Base-by-base conservation (phyloP, 371 early-diverging fungal species). In the Mortierella sp. region DNA sequence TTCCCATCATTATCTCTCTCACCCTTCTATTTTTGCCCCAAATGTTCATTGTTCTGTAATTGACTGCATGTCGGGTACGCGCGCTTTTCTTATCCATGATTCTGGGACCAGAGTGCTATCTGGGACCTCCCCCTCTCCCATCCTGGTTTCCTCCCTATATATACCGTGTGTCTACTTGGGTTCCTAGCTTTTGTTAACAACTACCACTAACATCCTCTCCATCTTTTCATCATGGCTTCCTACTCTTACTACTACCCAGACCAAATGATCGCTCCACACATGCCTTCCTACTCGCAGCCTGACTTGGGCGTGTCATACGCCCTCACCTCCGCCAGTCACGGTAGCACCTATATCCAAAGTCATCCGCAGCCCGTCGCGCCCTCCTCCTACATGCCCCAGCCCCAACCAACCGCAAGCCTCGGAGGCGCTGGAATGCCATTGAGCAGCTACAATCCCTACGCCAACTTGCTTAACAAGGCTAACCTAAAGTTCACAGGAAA, bases 391-490 rank as follows among this genome's bases (percentile, higher is more conserved):
- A 53, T 71, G 66, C 66, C 72, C 28, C 67, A 67, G 63, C 63
- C 74, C 24, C 74, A 73, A 14, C 60, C 74, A 13, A 67, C 63
- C 57, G 57, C 72, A 6, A 60, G 13, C 19, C 50, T 73, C 17
- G 48, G 54, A n/a, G n/a, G 34, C 1, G 41, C 63, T 17, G 53
- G 52, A n/a, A 52, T 73, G n/a, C 67, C 68, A 27, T 57, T 66
- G 25, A 65, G 53, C 34, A 81, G 79, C n/a, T 82, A 86, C 63
- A 82, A 88, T 61, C 71, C 71, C 14, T 88, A 88, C 49, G 85
- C 85, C 1, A 83, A 83, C 29, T 70, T 91, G 48, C 81, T 90
- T 13, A 88, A 90, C 81, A 91, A 90, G 67, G 91, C 91, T 10
- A 88, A 86, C 58, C 80, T 92, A 22, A 80, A 82, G 57, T 84